These are phyloP conservation scores for Sporothrix brasiliensis DNA, from an alignment of 2,329 filamentous ascomycete species.

Conservation along the genomic window DNA sequence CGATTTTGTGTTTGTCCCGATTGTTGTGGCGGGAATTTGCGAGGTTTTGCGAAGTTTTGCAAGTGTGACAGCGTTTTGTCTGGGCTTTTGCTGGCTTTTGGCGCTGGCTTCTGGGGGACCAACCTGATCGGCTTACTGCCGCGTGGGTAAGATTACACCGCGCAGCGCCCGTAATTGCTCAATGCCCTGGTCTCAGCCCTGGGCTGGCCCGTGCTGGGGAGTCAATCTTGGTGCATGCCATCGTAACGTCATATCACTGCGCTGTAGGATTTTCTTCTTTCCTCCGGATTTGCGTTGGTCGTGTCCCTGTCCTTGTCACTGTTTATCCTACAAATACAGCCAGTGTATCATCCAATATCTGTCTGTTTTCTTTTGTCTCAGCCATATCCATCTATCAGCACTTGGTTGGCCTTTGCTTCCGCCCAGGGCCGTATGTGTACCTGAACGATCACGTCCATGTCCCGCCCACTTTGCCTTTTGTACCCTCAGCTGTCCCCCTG, in stretches of 20 bases:
- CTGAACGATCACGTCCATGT: constrained; percentile 8
- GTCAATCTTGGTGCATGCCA: constrained; percentile 1
- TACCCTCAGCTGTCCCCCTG: background rate
- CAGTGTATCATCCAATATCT: background rate
- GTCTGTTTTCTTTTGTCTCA: background rate
- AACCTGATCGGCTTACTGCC: background rate
- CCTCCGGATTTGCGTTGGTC: constrained; percentile 10
- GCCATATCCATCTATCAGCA: background rate
- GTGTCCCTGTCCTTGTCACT: background rate
- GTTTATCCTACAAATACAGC: background rate
- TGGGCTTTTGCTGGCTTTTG: constrained; percentile 6
- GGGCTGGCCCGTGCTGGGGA: constrained; percentile 16
- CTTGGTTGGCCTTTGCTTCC: background rate
- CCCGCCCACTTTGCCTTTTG: background rate
- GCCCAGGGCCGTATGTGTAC: background rate
- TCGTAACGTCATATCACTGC: background rate
- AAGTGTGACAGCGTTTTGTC: background rate
- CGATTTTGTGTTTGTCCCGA: background rate
- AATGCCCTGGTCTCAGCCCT: constrained; percentile 4
- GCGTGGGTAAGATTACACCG: constrained; percentile 25
- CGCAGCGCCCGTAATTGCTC: constrained; percentile 22
- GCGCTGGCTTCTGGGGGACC: background rate
- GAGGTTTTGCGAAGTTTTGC: background rate
- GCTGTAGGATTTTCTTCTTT: constrained; percentile 24
- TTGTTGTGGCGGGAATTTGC: background rate